Evolutionary conservation across 2,329 filamentous ascomycete species (phyloP).

Genomic region (Teratosphaeria gauchensis): DNA sequence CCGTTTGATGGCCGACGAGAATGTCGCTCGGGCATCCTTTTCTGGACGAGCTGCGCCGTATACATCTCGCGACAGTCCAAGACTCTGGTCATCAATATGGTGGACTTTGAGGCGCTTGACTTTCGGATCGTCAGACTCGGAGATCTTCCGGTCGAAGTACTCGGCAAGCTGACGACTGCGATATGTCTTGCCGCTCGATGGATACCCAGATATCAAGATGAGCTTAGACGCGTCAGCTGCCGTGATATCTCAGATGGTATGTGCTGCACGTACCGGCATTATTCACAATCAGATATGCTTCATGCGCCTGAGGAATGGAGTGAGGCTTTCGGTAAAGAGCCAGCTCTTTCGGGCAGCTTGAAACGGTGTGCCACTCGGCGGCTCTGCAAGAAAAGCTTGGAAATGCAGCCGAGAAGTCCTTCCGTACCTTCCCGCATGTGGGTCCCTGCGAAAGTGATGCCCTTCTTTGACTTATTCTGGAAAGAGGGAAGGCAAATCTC

Average conservation of each 20-base stretch:
- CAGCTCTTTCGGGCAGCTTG: neutral
- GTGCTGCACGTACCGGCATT: neutral
- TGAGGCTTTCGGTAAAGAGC: neutral
- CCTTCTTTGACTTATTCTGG: neutral
- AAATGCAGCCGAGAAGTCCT: neutral
- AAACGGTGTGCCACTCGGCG: neutral
- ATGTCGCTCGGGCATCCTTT: constrained; percentile 68
- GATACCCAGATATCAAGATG: constrained; percentile 47
- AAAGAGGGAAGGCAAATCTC: neutral
- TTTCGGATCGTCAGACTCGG: constrained; percentile 33
- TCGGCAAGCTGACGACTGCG: constrained; percentile 54
- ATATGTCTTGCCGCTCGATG: constrained; percentile 53
- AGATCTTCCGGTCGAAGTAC: constrained; percentile 53
- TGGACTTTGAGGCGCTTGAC: constrained; percentile 53
- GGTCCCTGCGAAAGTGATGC: neutral
- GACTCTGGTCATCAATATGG: constrained; percentile 62
- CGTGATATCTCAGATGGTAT: neutral
- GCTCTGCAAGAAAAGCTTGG: neutral
- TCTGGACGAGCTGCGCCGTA: constrained; percentile 71
- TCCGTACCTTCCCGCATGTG: neutral
- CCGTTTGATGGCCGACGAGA: constrained; percentile 71
- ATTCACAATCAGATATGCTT: neutral
- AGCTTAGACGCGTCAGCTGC: constrained; percentile 10
- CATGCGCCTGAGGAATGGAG: neutral
- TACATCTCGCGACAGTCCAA: constrained; percentile 59